A percentile compares a stretch with the other conserved stretches of the same genome.
Evolutionary conservation across 176 grass and related monocot genomes (phyloP).

Genomic region (Otatea glauca): DNA sequence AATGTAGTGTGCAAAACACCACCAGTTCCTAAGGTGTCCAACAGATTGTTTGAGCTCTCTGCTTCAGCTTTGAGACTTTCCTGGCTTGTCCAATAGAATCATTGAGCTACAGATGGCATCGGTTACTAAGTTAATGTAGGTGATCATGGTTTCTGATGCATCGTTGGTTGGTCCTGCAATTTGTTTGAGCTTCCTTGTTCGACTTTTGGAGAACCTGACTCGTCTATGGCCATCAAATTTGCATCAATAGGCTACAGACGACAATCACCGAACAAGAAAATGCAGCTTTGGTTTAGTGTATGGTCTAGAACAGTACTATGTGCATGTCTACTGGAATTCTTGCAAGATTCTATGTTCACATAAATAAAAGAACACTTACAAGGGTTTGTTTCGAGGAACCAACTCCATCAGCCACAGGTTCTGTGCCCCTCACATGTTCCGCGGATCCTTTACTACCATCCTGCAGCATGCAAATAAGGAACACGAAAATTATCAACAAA

Average conservation of each 20-base stretch:
- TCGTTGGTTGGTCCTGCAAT: slow-evolving; percentile 35
- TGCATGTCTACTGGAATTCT: slow-evolving; percentile 1
- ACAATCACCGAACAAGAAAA: not conserved
- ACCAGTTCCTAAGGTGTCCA: not conserved
- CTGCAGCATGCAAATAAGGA: slow-evolving; percentile 29
- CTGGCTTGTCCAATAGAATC: slow-evolving; percentile 28
- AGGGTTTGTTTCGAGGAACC: slow-evolving; percentile 41
- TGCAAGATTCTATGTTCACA: slow-evolving; percentile 9
- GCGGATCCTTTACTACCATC: slow-evolving; percentile 35
- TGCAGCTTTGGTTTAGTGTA: not conserved
- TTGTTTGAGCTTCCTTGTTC: slow-evolving; percentile 54
- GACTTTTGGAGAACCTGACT: slow-evolving; percentile 43
- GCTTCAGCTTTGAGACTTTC: not conserved
- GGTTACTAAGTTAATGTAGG: slow-evolving; percentile 20
- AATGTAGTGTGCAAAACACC: not conserved
- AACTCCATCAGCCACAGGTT: slow-evolving; percentile 47
- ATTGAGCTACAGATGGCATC: slow-evolving; percentile 30
- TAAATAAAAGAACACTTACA: slow-evolving; percentile 47
- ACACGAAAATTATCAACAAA: slow-evolving; percentile 2
- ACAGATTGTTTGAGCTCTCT: slow-evolving; percentile 24
- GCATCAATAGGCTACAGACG: slow-evolving; percentile 46
- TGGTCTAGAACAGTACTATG: not conserved
- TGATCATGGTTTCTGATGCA: slow-evolving; percentile 47
- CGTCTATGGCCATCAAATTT: slow-evolving; percentile 57
- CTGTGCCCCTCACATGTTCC: slow-evolving; percentile 45